These are phyloP conservation scores for Claviceps sp. DNA, from an alignment of 2,329 filamentous ascomycete species.

Conservation along the genomic window DNA sequence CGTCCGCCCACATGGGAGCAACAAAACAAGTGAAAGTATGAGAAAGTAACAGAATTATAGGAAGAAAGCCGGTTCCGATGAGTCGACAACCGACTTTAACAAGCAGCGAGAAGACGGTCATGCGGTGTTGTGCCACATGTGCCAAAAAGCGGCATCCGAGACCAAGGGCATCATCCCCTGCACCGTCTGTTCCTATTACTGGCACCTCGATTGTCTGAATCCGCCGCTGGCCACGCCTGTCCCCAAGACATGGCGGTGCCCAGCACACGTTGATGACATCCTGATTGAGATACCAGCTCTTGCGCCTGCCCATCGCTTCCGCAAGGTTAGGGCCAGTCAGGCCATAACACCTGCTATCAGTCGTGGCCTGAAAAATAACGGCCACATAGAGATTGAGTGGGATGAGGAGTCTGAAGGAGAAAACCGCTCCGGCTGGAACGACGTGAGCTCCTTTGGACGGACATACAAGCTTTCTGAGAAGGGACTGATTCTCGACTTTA, in stretches of 20 bases:
- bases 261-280: constrained; percentile 70
- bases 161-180: constrained; percentile 68
- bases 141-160: constrained; percentile 49
- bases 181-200: constrained; percentile 67
- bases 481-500: constrained; percentile 59
- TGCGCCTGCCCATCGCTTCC: constrained; percentile 47
- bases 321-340: constrained; percentile 43
- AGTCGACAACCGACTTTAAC: constrained; percentile 50
- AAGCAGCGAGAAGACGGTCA: constrained; percentile 63
- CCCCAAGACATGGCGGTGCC: constrained; percentile 74
- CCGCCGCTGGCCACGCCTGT: constrained; percentile 70
- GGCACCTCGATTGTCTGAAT: constrained; percentile 88
- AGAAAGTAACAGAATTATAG: constrained; percentile 16
- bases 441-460: constrained; percentile 47
- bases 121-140: constrained; percentile 63
- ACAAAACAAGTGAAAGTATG: not conserved
- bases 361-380: constrained; percentile 59
- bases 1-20: too few species aligned
- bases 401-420: constrained; percentile 44
- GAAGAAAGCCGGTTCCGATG: constrained; percentile 43
- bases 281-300: constrained; percentile 46
- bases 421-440: constrained; percentile 42
- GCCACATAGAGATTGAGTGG: constrained; percentile 55
- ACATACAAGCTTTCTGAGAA: constrained; percentile 50
- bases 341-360: constrained; percentile 37